Evolutionary conservation across 306 rosid species (phyloP), one percentile per base, ranked within the genome.

Genomic region (Cicer bijugum): DNA sequence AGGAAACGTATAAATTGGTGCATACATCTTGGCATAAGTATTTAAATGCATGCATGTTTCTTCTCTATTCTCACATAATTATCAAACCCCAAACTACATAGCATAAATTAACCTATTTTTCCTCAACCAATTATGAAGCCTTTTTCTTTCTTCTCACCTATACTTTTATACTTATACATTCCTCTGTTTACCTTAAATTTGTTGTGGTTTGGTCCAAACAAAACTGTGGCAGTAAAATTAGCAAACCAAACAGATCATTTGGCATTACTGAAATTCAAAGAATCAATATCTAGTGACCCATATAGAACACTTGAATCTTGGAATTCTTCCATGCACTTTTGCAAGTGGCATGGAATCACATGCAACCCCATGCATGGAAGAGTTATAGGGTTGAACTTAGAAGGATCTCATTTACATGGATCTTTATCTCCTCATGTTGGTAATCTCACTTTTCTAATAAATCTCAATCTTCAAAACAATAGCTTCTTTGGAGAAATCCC

Each of bases 331-430:
- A 8, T 6, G 1, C 33, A 63, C n/a, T 63, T 63, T 1, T 63
- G 69, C 6, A 63, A 15, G 2, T 63, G 69, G 69, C 28, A 2
- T 63, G 69, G 69, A 62, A 39, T 62, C n/a, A 62, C 33, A 39
- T 37, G 68, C 33, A 62, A 0, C 8, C 4, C 48, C n/a, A 62
- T 38, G 33, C 5, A 62, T 8, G 5, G 15, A 62, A 38, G 68
- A 62, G 68, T 39, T 8, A 62, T 2, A 14, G 33, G 1, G 33
- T 62, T 62, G 68, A 62, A 39, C 4, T 5, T 62, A 4, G 1
- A 8, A 1, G 68, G 48, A 39, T 8, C 0, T 15, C 1, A 62
- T 1, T 8, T 62, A 1, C 68, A 62, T 62, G 48, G 68, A 62
- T 39, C 33, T 6, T 14, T 62, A 39, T 62, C 68, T 14, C 48